phyloP scores from a whole-genome alignment of 2,329 filamentous ascomycete genomes.

The Cercospora zeina region DNA sequence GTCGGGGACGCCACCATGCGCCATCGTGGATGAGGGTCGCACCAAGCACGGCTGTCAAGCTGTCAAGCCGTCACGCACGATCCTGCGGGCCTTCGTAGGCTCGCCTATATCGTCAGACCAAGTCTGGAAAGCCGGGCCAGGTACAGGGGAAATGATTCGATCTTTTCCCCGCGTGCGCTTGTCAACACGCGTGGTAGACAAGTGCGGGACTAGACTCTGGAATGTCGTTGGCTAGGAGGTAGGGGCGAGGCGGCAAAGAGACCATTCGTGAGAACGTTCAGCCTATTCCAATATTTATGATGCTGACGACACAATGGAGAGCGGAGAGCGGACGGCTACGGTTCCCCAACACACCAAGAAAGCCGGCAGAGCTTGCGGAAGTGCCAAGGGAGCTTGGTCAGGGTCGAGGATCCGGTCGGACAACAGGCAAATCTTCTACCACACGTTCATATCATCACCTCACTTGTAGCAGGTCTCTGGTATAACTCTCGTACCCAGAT shows the following conservation, averaged over 20 bases:
- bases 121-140: not conserved
- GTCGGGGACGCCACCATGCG: not conserved
- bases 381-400: conserved; percentile 1
- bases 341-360: not conserved
- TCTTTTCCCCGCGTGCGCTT: not conserved
- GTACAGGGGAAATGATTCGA: not conserved
- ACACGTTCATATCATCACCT: not conserved
- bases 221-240: not conserved
- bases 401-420: not conserved
- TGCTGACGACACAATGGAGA: not conserved
- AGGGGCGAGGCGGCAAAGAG: not conserved
- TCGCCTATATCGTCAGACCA: not conserved
- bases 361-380: not conserved
- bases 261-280: not conserved
- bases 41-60: not conserved
- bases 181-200: not conserved
- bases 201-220: not conserved
- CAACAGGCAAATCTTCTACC: not conserved
- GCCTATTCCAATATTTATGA: not conserved
- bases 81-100: conserved; percentile 1
- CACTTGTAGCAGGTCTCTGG: too few relatives aligned
- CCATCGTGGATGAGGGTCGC: not conserved
- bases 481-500: too few relatives aligned
- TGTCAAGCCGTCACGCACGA: not conserved
- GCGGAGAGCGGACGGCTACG: not conserved